Evolutionary conservation across 108 stramenopile genomes (phyloP).

Genomic region (Nitzschia sp.): DNA sequence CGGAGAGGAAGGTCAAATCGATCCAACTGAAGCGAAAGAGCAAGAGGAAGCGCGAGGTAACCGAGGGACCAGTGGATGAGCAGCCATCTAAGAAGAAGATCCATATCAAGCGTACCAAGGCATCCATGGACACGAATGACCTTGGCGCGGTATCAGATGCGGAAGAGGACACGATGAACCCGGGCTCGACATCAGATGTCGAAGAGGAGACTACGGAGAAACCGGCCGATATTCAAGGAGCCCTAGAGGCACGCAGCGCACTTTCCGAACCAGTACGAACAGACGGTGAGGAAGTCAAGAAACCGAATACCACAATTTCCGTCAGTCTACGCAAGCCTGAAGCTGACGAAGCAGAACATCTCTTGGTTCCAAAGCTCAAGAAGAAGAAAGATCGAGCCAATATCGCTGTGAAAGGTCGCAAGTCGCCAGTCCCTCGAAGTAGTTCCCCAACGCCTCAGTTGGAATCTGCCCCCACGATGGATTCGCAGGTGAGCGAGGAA

Average conservation of each 20-base stretch:
- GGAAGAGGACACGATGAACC: background rate
- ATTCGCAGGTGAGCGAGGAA: background rate
- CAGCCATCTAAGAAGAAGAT: slow-evolving; percentile 15
- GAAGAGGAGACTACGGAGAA: background rate
- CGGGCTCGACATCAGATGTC: background rate
- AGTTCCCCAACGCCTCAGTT: slow-evolving; percentile 1
- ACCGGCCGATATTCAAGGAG: background rate
- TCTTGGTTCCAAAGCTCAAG: slow-evolving; percentile 17
- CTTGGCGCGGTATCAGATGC: background rate
- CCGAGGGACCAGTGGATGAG: background rate
- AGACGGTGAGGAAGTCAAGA: background rate
- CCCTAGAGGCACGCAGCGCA: background rate
- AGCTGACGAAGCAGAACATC: background rate
- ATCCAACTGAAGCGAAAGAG: slow-evolving; percentile 7
- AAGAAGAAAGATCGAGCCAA: slow-evolving; percentile 11
- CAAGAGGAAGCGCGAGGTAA: slow-evolving; percentile 14
- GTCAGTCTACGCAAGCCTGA: background rate
- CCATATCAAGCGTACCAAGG: background rate
- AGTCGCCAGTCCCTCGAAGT: slow-evolving; percentile 6
- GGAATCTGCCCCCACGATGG: background rate
- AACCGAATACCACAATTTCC: background rate
- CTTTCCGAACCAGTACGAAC: background rate
- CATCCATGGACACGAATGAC: background rate
- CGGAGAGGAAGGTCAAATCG: slow-evolving; percentile 22
- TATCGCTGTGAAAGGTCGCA: slow-evolving; percentile 13